A percentile compares a stretch with the other conserved stretches of the same genome.
Evolutionary conservation across 768 basidiomycete species (phyloP).

Genomic region (Rhodotorula kratochvilovae): DNA sequence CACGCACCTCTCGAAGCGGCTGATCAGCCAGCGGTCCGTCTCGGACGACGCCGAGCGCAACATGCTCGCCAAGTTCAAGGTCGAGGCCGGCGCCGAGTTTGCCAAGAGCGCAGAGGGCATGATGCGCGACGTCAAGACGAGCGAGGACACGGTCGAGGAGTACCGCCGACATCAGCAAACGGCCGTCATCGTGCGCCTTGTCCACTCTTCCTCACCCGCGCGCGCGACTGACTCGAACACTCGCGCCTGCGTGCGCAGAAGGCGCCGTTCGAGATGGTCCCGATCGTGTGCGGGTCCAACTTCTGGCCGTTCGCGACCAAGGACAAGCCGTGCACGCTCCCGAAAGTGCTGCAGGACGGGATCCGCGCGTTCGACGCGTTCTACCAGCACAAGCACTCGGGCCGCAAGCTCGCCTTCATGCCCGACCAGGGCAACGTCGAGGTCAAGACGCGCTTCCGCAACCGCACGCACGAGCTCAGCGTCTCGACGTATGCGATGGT

Average conservation of each 20-base stretch:
- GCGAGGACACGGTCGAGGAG: conserved; percentile 69
- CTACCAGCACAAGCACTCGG: conserved; percentile 82
- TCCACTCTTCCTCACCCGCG: background rate
- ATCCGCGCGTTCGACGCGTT: conserved; percentile 79
- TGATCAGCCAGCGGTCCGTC: conserved; percentile 77
- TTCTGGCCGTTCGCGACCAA: conserved; percentile 85
- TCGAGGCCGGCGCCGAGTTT: conserved; percentile 93
- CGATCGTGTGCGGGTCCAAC: conserved; percentile 91
- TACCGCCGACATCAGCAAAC: conserved; percentile 61
- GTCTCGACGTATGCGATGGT: conserved; percentile 84
- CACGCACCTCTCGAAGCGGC: conserved; percentile 84
- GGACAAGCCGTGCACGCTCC: conserved; percentile 61
- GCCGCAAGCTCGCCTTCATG: conserved; percentile 87
- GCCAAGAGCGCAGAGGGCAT: conserved; percentile 97
- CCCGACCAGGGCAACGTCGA: conserved; percentile 84
- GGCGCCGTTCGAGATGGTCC: conserved; percentile 71
- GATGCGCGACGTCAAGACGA: conserved; percentile 95
- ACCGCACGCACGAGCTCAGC: conserved; percentile 78
- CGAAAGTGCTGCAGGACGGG: conserved; percentile 60
- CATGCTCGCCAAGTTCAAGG: conserved; percentile 94
- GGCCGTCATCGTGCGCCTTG: conserved; percentile 56
- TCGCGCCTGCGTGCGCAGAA: conserved; percentile 51
- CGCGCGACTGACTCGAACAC: too few species aligned
- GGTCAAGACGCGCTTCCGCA: conserved; percentile 73
- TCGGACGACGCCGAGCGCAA: conserved; percentile 97